Percentiles rank a stretch among this genome's conserved stretches.
Conservation (phyloP, 305 asterid species). For the Caryopteris hybrid region DNA sequence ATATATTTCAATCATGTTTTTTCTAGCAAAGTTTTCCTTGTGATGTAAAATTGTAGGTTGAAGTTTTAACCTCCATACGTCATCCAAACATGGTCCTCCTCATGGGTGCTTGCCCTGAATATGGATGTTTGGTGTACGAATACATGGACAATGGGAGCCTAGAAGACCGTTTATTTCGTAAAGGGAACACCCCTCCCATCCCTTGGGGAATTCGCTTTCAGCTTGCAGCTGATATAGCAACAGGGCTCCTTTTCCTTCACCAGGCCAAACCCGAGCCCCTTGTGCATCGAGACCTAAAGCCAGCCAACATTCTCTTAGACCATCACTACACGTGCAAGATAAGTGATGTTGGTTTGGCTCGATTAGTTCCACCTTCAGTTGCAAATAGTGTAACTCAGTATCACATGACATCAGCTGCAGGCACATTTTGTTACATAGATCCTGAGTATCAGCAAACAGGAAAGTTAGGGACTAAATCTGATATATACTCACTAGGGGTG, state of each 20-base stretch:
- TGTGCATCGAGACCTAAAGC: constrained; percentile 71
- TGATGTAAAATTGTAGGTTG: constrained; percentile 46
- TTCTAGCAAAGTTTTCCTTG: not conserved
- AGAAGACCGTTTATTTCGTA: constrained; percentile 66
- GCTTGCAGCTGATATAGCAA: constrained; percentile 62
- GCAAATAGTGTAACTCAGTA: constrained; percentile 59
- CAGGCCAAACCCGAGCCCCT: constrained; percentile 73
- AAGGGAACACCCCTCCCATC: constrained; percentile 63
- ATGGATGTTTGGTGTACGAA: constrained; percentile 76
- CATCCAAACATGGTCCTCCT: constrained; percentile 90
- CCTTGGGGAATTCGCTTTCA: constrained; percentile 65
- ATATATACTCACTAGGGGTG: constrained; percentile 59
- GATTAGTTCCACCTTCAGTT: constrained; percentile 64
- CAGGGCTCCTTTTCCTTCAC: constrained; percentile 68
- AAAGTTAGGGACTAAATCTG: constrained; percentile 58
- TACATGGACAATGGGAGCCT: constrained; percentile 74
- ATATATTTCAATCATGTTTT: not conserved
- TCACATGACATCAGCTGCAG: constrained; percentile 77
- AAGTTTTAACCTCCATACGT: constrained; percentile 64
- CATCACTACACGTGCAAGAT: constrained; percentile 58
- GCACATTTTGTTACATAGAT: constrained; percentile 71
- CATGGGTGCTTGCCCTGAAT: constrained; percentile 78
- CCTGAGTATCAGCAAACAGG: constrained; percentile 79
- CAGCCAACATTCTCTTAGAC: constrained; percentile 61
- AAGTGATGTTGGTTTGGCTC: constrained; percentile 64